A percentile compares a stretch with the other conserved stretches of the same genome.
Conservation (phyloP, 495 filamentous ascomycete species). For the Tetracladium setigerum region DNA sequence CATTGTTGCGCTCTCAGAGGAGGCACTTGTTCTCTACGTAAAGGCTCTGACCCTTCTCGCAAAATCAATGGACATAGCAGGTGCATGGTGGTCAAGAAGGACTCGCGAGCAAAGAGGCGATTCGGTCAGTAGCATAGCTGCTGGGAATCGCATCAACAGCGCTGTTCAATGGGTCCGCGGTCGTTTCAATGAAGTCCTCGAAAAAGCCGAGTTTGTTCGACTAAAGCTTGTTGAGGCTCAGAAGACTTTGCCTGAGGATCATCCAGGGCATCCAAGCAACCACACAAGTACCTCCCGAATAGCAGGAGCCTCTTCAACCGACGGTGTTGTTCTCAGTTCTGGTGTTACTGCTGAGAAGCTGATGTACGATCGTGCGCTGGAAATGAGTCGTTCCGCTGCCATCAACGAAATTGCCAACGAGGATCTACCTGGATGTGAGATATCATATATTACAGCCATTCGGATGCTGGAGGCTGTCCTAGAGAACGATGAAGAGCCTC, state of each 20-base stretch:
- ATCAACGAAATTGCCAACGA: constrained; percentile 92
- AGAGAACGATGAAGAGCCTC: constrained; percentile 70
- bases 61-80: constrained; percentile 94
- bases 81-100: constrained; percentile 82
- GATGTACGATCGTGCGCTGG: constrained; percentile 95
- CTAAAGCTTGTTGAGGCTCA: constrained; percentile 84
- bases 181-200: constrained; percentile 92
- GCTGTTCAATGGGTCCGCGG: constrained; percentile 90
- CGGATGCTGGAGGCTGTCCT: constrained; percentile 90
- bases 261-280: constrained; percentile 80
- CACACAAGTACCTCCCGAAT: constrained; percentile 51
- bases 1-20: constrained; percentile 79
- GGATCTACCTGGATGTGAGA: constrained; percentile 81
- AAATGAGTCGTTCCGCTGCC: constrained; percentile 91
- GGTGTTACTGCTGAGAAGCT: constrained; percentile 91
- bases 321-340: constrained; percentile 45
- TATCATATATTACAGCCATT: constrained; percentile 88
- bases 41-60: constrained; percentile 84
- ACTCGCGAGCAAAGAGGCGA: constrained; percentile 54
- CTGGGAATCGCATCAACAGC: constrained; percentile 76
- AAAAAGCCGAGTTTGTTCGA: constrained; percentile 88
- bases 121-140: constrained; percentile 38
- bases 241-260: constrained; percentile 71
- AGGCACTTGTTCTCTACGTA: constrained; percentile 92
- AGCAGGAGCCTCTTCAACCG: constrained; percentile 50